Evolutionary conservation across 2,329 filamentous ascomycete genomes (phyloP).

Genomic region (Botrytis medusae): DNA sequence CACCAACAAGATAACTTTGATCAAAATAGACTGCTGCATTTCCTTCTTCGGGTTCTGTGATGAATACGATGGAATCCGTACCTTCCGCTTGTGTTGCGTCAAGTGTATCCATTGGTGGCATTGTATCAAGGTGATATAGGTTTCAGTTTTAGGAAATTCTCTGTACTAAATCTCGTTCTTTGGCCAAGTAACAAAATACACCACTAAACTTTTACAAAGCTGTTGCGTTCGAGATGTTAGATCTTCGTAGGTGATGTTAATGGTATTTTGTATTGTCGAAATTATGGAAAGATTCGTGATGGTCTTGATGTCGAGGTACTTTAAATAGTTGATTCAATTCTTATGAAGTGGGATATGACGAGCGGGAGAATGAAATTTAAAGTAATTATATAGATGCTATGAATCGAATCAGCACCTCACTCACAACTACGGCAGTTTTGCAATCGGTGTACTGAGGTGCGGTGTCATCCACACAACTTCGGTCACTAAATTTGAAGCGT

Average conservation of each 20-base stretch:
- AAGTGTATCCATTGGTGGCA: background rate
- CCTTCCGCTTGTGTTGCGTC: fast-evolving
- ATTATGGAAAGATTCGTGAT: too few relatives aligned
- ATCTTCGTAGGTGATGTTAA: background rate
- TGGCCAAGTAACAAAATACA: fast-evolving
- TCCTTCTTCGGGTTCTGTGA: background rate
- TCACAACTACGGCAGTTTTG: background rate
- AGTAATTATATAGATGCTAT: background rate
- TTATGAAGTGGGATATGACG: background rate
- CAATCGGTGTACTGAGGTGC: background rate
- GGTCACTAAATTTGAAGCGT: background rate
- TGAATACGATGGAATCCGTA: background rate
- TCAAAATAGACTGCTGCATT: fast-evolving
- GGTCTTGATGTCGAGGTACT: too few relatives aligned
- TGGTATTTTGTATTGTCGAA: background rate
- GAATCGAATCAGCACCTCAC: background rate
- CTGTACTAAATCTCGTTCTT: background rate
- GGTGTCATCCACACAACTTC: background rate
- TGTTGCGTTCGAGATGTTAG: background rate
- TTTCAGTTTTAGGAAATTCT: background rate
- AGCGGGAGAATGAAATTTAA: background rate
- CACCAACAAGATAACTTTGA: too few relatives aligned
- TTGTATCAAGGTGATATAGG: background rate
- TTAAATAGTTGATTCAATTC: fast-evolving
- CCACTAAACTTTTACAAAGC: background rate